Conservation (phyloP, 2,329 filamentous ascomycete genomes). For the Teratosphaeriaceae sp. region DNA sequence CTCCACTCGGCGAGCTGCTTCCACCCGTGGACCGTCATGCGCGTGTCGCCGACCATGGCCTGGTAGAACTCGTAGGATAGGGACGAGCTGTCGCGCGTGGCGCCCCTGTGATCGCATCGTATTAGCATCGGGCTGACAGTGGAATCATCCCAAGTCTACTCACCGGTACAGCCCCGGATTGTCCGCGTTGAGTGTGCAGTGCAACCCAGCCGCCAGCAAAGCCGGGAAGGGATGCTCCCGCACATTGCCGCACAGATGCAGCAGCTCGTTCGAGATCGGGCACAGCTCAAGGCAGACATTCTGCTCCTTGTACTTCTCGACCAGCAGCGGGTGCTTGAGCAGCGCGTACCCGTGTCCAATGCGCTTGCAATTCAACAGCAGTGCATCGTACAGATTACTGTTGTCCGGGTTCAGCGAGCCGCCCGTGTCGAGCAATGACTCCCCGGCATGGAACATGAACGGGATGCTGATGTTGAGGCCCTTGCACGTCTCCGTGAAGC, state of each 20-base stretch:
- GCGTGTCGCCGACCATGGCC: conserved; percentile 59
- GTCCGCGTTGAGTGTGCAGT: conserved; percentile 68
- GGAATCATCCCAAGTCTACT: conserved; percentile 12
- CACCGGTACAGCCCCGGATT: conserved; percentile 68
- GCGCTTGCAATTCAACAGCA: conserved; percentile 58
- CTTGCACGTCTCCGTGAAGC: conserved; percentile 50
- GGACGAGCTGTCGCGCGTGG: conserved; percentile 48
- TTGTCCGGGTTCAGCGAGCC: conserved; percentile 50
- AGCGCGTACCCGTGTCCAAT: conserved; percentile 70
- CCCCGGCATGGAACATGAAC: conserved; percentile 70
- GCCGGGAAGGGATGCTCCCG: conserved; percentile 61
- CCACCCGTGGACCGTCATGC: conserved; percentile 64
- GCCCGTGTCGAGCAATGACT: conserved; percentile 60
- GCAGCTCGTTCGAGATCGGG: conserved; percentile 69
- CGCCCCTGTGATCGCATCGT: conserved; percentile 9
- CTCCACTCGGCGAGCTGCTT: conserved; percentile 52
- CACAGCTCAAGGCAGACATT: conserved; percentile 68
- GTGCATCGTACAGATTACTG: conserved; percentile 62
- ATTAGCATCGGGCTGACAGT: background rate
- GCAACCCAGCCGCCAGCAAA: conserved; percentile 64
- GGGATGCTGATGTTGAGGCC: conserved; percentile 51
- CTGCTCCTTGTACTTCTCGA: conserved; percentile 57
- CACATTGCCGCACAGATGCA: conserved; percentile 60
- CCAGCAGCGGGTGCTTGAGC: conserved; percentile 58
- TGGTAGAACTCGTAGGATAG: conserved; percentile 75